Conservation (phyloP, 192 early-diverging fungal species). For the Spinellus fusiger region DNA sequence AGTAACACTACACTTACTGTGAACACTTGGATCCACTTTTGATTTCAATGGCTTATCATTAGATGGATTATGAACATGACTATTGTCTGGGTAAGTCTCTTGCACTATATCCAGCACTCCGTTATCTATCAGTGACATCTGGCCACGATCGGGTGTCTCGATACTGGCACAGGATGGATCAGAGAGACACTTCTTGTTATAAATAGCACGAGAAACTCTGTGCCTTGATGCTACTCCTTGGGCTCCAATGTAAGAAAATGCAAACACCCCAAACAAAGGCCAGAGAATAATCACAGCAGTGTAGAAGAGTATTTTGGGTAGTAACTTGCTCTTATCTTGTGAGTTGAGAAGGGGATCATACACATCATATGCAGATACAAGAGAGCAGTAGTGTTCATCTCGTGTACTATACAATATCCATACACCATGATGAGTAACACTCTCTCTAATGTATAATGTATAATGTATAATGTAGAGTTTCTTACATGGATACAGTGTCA, state of each 20-base stretch:
- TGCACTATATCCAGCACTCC: too few relatives aligned
- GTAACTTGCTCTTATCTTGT: background rate
- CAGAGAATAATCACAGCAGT: conserved; percentile 26
- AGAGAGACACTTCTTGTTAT: background rate
- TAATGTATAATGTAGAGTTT: background rate
- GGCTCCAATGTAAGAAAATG: conserved; percentile 21
- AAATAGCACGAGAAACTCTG: conserved; percentile 20
- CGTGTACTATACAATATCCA: too few relatives aligned
- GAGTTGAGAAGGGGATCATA: too few relatives aligned
- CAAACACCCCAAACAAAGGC: conserved; percentile 34
- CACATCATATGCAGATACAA: too few relatives aligned
- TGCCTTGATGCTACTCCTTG: conserved; percentile 37
- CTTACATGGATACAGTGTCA: background rate
- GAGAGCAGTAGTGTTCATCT: too few relatives aligned
- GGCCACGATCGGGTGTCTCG: background rate
- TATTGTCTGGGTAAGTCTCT: too few relatives aligned
- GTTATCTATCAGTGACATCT: too few relatives aligned
- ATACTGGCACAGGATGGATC: too few relatives aligned
- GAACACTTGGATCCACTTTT: too few relatives aligned
- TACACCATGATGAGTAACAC: background rate
- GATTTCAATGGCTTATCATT: too few relatives aligned
- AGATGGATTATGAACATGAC: too few relatives aligned
- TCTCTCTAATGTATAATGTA: background rate
- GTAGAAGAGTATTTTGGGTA: conserved; percentile 10
- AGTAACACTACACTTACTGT: background rate